phyloP scores from a whole-genome alignment of 495 filamentous ascomycete genomes.

The Penicillium bialowiezense region DNA sequence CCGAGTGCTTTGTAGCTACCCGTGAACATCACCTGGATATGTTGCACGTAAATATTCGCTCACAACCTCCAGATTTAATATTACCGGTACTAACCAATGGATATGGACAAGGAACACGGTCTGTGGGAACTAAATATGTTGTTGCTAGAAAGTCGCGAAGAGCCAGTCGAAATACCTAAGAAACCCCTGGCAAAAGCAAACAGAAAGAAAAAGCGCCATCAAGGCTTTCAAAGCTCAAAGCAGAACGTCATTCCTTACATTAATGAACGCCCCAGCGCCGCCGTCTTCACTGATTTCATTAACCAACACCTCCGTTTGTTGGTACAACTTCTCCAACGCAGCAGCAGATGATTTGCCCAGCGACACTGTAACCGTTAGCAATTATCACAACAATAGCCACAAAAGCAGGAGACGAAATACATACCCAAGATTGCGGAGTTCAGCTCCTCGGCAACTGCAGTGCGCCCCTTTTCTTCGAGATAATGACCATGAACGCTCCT shows the following conservation, averaged over 20 bases:
- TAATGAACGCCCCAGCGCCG: constrained; percentile 83
- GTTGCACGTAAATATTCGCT: too few relatives aligned
- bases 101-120: too few relatives aligned
- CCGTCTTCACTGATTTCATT: constrained; percentile 80
- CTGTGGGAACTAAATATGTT: too few relatives aligned
- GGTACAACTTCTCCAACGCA: constrained; percentile 80
- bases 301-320: constrained; percentile 83
- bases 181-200: background rate
- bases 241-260: constrained; percentile 66
- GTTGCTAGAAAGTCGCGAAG: too few relatives aligned
- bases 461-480: constrained; percentile 70
- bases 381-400: background rate
- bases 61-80: too few relatives aligned
- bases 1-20: too few relatives aligned
- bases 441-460: constrained; percentile 86
- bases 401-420: constrained; percentile 21
- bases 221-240: constrained; percentile 29
- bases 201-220: background rate
- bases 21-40: too few relatives aligned
- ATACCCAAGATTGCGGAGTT: constrained; percentile 91
- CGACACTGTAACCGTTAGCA: constrained; percentile 55
- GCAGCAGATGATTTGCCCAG: constrained; percentile 87
- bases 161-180: background rate
- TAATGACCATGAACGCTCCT: constrained; percentile 72
- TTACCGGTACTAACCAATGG: too few relatives aligned